A percentile compares a stretch with the other conserved stretches of the same genome.
Conservation (phyloP, 352 stramenopile species). For the Globisporangium uncinulatum region DNA sequence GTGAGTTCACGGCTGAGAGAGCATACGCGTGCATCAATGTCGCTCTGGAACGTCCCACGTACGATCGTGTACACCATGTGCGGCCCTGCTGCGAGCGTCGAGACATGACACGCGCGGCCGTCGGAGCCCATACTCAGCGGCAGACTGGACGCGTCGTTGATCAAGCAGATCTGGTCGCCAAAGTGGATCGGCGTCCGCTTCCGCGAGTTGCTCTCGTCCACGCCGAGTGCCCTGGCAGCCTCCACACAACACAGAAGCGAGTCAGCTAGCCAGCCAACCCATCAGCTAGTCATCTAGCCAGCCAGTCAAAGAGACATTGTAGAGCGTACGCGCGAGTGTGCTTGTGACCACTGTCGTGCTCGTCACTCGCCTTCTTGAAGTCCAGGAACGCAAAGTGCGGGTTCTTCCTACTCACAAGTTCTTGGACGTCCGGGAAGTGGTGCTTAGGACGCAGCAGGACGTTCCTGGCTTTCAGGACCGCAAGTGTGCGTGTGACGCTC, state of each 20-base stretch:
- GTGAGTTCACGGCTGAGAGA: no score
- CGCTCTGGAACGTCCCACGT: neutral
- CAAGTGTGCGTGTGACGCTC: conserved; percentile 21
- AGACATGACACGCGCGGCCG: conserved; percentile 23
- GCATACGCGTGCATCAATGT: no score
- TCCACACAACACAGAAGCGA: neutral
- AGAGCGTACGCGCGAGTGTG: conserved; percentile 14
- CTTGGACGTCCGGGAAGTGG: neutral
- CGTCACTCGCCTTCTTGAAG: conserved; percentile 24
- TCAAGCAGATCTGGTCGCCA: conserved; percentile 54
- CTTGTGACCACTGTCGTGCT: conserved; percentile 1
- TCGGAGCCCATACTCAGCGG: conserved; percentile 43
- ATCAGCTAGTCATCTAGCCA: neutral
- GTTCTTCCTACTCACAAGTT: conserved; percentile 31
- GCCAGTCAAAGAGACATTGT: neutral
- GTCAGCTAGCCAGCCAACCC: neutral
- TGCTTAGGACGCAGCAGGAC: conserved; percentile 22
- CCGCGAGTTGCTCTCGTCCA: conserved; percentile 41
- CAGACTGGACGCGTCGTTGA: conserved; percentile 36
- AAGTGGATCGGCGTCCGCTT: conserved; percentile 46
- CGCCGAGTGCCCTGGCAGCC: conserved; percentile 17
- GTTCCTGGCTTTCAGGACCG: conserved; percentile 21
- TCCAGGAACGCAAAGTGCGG: conserved; percentile 56
- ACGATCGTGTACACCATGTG: conserved; percentile 70
- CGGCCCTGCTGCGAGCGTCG: conserved; percentile 20